phyloP scores from a whole-genome alignment of 805 yeast species.

The Pichia occidentalis region DNA sequence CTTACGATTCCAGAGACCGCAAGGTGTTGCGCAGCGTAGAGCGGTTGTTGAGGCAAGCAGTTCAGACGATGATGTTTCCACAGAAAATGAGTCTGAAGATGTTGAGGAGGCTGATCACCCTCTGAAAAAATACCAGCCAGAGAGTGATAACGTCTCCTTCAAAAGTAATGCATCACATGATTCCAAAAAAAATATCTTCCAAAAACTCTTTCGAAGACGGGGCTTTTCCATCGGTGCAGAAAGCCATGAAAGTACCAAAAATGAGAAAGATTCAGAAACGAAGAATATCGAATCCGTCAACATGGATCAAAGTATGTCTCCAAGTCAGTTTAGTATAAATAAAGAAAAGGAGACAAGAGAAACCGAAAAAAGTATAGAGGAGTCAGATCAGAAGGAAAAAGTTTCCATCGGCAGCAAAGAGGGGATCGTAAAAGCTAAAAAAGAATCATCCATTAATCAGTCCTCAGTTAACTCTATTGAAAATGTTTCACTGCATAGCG shows the following conservation, averaged over 20 bases:
- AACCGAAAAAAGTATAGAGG: too few species aligned
- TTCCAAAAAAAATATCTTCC: background rate
- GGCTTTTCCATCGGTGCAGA: constrained; percentile 8
- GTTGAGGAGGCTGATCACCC: constrained; percentile 4
- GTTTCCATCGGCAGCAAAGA: background rate
- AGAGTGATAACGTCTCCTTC: constrained; percentile 1
- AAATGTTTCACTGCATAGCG: too few species aligned
- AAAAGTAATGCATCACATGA: constrained; percentile 1
- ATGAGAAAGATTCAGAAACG: background rate
- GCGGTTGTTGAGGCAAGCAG: constrained; percentile 18
- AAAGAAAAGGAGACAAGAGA: too few species aligned
- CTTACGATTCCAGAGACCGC: constrained; percentile 5
- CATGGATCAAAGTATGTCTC: too few species aligned
- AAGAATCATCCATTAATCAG: too few species aligned
- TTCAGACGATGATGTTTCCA: constrained; percentile 24
- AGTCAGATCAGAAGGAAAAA: too few species aligned
- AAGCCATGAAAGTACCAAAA: constrained; percentile 2
- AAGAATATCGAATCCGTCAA: too few species aligned
- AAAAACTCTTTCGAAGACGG: constrained; percentile 11
- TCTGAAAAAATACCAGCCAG: background rate
- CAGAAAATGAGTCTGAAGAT: constrained; percentile 16
- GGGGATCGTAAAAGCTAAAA: background rate
- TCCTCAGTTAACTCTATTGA: too few species aligned
- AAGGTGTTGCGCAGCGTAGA: constrained; percentile 6
- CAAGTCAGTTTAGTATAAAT: too few species aligned